Base-by-base conservation (phyloP, 345 rosid species). In the Tarenaya hassleriana region DNA sequence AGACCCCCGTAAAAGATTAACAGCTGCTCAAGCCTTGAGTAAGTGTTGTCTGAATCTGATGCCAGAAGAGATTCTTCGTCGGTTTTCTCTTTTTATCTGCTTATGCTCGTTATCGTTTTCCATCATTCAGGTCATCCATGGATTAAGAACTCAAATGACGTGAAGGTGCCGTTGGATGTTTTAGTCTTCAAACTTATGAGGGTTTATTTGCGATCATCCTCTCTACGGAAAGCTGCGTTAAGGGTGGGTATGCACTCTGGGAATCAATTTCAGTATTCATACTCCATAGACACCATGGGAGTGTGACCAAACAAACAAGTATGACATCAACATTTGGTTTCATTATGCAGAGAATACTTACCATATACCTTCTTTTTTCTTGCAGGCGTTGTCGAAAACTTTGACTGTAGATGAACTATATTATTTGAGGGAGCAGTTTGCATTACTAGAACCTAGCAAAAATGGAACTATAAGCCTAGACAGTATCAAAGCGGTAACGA, bases 1-100 rank as follows among this genome's bases (percentile, higher is more conserved):
- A 75, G 98, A 92, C 56, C 96, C 98, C 0, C 79, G 98, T 51
- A 92, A 75, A 77, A 73, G 98, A 82, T 60, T 88, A 82, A 79
- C 95, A 37, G 98, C 98, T 69, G 88, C 94, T 45, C 98, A 88
- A 75, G 98, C 96, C 55, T 67, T 92, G 70, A 62, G 98, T 92
- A 62, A 79, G 95, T 71, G 46, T 60, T 53, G 4, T 10, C 3
- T n/a, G n/a, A n/a, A n/a, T 37, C n/a, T 37, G 41, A 13, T 24
- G 29, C 5, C 29, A 2, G 5, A 24, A 24, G 29, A 24, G 15
- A 10, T 2, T 13, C 41, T 37, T 37, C 8, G 8, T 37, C 3
- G 11, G 11, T 37, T 10, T 37, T 37, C 41, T 1, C 15, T 24
- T 24, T 24, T 24, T 24, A 24, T 24, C 29, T 24, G 29, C 29